Evolutionary conservation across 2,329 filamentous ascomycete species (phyloP).

Genomic region (Ophiocordyceps robertsii): DNA sequence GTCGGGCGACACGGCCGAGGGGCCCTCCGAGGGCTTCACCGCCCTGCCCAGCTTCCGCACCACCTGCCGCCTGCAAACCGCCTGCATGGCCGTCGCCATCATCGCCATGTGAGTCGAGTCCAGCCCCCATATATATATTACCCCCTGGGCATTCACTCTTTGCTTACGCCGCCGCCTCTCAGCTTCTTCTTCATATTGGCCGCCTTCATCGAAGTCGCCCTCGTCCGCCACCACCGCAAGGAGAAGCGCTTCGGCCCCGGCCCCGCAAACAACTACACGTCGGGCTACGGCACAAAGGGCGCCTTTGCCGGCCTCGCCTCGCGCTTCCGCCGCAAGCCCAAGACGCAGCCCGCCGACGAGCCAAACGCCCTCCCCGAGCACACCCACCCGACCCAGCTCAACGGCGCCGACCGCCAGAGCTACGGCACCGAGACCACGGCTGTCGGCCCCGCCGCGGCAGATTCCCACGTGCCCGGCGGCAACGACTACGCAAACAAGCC

Average conservation of each 20-base stretch:
- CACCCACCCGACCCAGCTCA: conserved; percentile 25
- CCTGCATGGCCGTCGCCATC: conserved; percentile 64
- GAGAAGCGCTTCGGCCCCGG: conserved; percentile 55
- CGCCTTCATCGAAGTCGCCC: conserved; percentile 51
- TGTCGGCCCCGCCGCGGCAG: conserved; percentile 6
- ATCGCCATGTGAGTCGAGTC: conserved; percentile 48
- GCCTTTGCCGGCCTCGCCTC: conserved; percentile 23
- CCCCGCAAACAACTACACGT: conserved; percentile 44
- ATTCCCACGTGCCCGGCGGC: conserved; percentile 10
- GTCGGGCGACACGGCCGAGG: conserved; percentile 34
- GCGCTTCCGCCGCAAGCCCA: conserved; percentile 17
- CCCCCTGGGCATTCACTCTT: not conserved
- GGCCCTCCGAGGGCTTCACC: conserved; percentile 29
- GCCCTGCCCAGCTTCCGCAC: conserved; percentile 30
- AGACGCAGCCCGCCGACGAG: conserved; percentile 7
- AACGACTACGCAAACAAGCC: conserved; percentile 11
- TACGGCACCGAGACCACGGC: conserved; percentile 24
- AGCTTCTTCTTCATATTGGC: conserved; percentile 66
- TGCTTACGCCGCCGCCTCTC: not conserved
- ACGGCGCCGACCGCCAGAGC: conserved; percentile 24
- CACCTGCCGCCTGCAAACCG: conserved; percentile 65
- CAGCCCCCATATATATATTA: not conserved
- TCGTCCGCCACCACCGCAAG: conserved; percentile 58
- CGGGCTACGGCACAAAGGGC: conserved; percentile 23
- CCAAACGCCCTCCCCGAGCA: conserved; percentile 24